A percentile compares a stretch with the other conserved stretches of the same genome.
Evolutionary conservation across 192 early-diverging fungal species (phyloP).

Genomic region (Umbelopsis ramanniana): DNA sequence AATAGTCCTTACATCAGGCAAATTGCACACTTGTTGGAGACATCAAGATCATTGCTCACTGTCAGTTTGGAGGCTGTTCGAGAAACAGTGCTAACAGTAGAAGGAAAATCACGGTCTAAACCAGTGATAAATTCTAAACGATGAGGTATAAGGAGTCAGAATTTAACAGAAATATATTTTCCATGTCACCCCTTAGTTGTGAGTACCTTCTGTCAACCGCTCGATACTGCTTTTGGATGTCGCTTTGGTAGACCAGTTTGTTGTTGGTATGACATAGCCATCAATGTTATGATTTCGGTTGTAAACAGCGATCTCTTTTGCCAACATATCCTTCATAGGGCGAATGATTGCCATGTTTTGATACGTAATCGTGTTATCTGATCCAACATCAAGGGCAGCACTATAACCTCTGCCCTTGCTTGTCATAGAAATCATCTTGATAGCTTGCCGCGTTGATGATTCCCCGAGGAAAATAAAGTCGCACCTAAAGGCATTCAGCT

Average conservation of each 20-base stretch:
- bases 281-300: conserved; percentile 55
- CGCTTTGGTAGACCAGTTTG: conserved; percentile 56
- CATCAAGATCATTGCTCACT: conserved; percentile 52
- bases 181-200: neutral
- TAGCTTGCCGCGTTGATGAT: conserved; percentile 78
- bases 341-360: conserved; percentile 60
- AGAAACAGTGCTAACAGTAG: conserved; percentile 83
- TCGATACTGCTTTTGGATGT: conserved; percentile 60
- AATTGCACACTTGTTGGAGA: conserved; percentile 55
- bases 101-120: conserved; percentile 81
- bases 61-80: conserved; percentile 81
- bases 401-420: conserved; percentile 88
- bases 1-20: conserved; percentile 66
- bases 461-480: conserved; percentile 74
- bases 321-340: conserved; percentile 82
- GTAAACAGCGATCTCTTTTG: conserved; percentile 80
- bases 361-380: conserved; percentile 58
- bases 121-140: conserved; percentile 72
- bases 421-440: conserved; percentile 75
- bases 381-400: conserved; percentile 74
- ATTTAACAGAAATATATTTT: neutral
- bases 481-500: conserved; percentile 42
- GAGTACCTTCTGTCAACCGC: conserved; percentile 62
- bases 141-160: neutral
- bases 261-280: conserved; percentile 46